These are phyloP conservation scores for Capronia epimyces DNA, from an alignment of 2,329 filamentous ascomycete genomes.

Conservation along the genomic window DNA sequence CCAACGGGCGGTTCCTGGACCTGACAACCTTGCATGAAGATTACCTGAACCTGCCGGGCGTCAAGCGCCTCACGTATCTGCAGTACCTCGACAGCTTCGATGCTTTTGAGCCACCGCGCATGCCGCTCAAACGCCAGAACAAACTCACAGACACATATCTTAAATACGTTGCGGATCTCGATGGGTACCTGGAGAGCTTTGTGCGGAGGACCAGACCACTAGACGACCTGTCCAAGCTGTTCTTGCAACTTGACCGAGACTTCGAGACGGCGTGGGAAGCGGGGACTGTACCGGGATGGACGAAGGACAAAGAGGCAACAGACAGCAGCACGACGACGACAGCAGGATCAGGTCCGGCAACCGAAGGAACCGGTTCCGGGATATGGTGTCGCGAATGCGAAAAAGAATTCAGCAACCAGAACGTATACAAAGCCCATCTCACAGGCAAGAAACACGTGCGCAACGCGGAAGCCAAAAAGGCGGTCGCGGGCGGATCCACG, in stretches of 20 bases:
- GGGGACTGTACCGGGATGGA: constrained; percentile 75
- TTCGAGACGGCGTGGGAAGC: constrained; percentile 79
- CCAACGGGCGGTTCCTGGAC: constrained; percentile 88
- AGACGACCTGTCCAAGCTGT: constrained; percentile 75
- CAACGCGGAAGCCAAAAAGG: constrained; percentile 62
- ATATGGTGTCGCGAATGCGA: constrained; percentile 89
- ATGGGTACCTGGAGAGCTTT: constrained; percentile 80
- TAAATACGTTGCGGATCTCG: constrained; percentile 73
- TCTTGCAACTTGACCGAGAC: constrained; percentile 70
- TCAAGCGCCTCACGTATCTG: constrained; percentile 80
- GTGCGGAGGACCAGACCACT: constrained; percentile 78
- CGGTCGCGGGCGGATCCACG: constrained; percentile 24
- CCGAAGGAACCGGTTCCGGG: constrained; percentile 58
- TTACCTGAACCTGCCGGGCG: constrained; percentile 81
- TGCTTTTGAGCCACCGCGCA: constrained; percentile 67
- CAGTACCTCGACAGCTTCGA: constrained; percentile 93
- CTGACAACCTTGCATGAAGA: constrained; percentile 76
- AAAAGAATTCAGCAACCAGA: constrained; percentile 92
- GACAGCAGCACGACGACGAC: constrained; percentile 31
- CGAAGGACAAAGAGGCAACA: constrained; percentile 43
- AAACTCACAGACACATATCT: constrained; percentile 94
- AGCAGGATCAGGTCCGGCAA: constrained; percentile 41
- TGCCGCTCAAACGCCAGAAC: constrained; percentile 69
- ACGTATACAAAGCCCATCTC: constrained; percentile 86
- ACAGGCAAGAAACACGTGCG: constrained; percentile 89